Evolutionary conservation across 306 rosid species (phyloP).

Genomic region (Crataegus laevigata): DNA sequence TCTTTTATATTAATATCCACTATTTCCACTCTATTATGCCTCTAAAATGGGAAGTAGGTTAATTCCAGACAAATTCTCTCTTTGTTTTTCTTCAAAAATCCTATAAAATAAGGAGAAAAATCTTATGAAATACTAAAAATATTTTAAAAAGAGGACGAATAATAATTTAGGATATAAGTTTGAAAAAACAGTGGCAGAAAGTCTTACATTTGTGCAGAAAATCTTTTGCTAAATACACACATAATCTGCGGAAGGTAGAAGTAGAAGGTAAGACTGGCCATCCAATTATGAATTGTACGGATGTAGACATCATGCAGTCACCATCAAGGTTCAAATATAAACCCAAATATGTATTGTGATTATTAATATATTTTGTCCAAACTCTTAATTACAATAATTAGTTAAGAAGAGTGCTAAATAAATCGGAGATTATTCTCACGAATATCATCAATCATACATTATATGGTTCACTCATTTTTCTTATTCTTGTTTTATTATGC

Average conservation of each 20-base stretch:
- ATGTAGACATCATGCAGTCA: background rate
- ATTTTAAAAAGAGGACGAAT: background rate
- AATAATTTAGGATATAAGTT: background rate
- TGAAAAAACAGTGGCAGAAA: background rate
- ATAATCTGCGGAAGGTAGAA: background rate
- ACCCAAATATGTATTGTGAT: background rate
- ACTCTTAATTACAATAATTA: too few species aligned
- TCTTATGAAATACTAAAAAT: background rate
- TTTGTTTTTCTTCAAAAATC: background rate
- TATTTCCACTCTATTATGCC: background rate
- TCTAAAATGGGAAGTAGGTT: background rate
- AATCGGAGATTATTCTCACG: too few species aligned
- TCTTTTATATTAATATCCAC: too few species aligned
- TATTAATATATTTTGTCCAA: background rate
- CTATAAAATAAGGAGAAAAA: too few species aligned
- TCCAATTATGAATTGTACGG: background rate
- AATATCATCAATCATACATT: too few species aligned
- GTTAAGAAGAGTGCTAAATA: too few species aligned
- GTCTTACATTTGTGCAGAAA: background rate
- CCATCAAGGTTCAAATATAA: background rate
- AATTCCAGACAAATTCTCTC: background rate
- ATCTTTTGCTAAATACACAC: constrained; percentile 7
- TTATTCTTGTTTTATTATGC: too few species aligned
- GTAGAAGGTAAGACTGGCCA: background rate
- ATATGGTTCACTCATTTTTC: too few species aligned